Percentiles rank a stretch among this genome's conserved stretches.
Conservation (phyloP, 2,329 filamentous ascomycete genomes). For the Trichoderma gracile region DNA sequence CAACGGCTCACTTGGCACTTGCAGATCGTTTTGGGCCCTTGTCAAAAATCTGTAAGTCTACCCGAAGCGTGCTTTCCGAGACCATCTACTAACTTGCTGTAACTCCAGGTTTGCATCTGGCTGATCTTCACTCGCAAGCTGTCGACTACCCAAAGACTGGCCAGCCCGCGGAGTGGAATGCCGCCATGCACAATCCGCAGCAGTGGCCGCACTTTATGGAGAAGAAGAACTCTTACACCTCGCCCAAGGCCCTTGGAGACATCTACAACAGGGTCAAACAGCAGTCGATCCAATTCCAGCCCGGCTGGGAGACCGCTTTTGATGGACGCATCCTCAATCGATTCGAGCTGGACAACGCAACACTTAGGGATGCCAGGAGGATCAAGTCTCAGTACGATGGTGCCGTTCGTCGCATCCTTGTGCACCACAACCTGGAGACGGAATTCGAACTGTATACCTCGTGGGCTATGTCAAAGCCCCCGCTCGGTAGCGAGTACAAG, state of each 20-base stretch:
- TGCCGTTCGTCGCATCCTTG: constrained; percentile 75
- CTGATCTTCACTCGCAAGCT: constrained; percentile 80
- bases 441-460: constrained; percentile 93
- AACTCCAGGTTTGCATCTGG: constrained; percentile 63
- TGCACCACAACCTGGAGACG: constrained; percentile 76
- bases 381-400: constrained; percentile 80
- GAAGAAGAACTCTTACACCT: constrained; percentile 65
- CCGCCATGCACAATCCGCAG: constrained; percentile 55
- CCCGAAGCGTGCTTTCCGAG: not conserved
- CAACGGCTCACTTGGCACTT: constrained; percentile 75
- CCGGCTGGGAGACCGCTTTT: constrained; percentile 71
- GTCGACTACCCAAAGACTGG: constrained; percentile 96
- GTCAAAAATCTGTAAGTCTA: constrained; percentile 62
- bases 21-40: constrained; percentile 72
- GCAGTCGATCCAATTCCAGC: constrained; percentile 64
- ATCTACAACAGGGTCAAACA: constrained; percentile 73
- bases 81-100: constrained; percentile 10
- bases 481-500: constrained; percentile 77
- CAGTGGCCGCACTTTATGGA: constrained; percentile 89
- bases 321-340: constrained; percentile 70
- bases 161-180: constrained; percentile 67
- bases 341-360: constrained; percentile 55
- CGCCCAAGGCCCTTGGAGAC: constrained; percentile 70
- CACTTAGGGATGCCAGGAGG: constrained; percentile 59
- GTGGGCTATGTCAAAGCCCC: constrained; percentile 75